Base-by-base conservation (phyloP, 352 stramenopile genomes). In the Phytophthora pluvialis region DNA sequence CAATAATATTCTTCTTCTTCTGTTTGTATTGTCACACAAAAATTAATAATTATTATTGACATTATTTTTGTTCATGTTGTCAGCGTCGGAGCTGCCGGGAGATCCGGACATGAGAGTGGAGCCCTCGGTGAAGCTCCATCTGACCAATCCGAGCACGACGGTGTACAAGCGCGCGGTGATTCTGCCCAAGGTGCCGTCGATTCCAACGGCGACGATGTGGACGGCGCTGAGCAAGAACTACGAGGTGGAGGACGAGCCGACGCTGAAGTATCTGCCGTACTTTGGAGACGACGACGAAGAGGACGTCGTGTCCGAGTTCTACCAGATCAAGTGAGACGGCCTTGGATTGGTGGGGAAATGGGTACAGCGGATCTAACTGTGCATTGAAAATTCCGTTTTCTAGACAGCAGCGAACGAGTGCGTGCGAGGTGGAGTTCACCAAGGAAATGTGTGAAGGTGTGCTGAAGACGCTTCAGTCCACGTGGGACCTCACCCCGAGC, bases 261-360 rank as follows among this genome's bases (percentile, higher is more conserved):
- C 91, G 51, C 80, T 92, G 50, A 83, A 85, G 52, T 86, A 75
- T 60, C 53, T 88, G 44, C 82, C 81, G 36, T 90, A 89, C 63
- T 90, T 89, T 73, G 81, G 80, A 6, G 81, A 91, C 45, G 90
- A 97, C 59, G 91, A 97, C 55, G 77, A 88, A 15, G 84, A 95
- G 16, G 91, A 93, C 60, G 80, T 91, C 32, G 77, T 94, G 54
- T 88, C 83, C 1, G 81, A 91, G 72, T 91, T 90, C 45, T 94
- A 97, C 54, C 74, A 96, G 45, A 84, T 91, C 67, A 88, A 90
- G 86, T 94, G 62, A 58, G 81, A 48, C 9, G 9, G 5, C 18
- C 13, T 40, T 25, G 11, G 26, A 12, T 50, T 51, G 13, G 16
- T 44, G 8, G 21, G 21, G 2, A 21, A 21, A 21, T 1, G 21